A percentile compares a stretch with the other conserved stretches of the same genome.
Conservation (phyloP, 75 land plant genomes). For the Chamaecyparis obtusa region DNA sequence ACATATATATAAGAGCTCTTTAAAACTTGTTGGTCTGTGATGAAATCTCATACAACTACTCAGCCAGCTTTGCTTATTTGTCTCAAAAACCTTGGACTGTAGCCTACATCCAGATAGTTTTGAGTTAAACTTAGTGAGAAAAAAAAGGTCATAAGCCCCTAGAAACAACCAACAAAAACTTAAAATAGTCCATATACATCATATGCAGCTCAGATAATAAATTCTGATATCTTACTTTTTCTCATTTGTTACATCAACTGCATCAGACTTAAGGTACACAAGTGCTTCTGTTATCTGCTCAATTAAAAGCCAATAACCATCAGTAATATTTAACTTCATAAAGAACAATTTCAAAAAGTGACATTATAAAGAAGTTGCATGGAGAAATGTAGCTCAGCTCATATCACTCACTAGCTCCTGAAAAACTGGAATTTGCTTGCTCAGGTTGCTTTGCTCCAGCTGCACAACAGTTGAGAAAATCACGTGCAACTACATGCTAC, state of each 20-base stretch:
- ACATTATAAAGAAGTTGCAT: neutral
- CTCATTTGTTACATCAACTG: constrained; percentile 10
- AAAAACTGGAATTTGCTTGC: constrained; percentile 35
- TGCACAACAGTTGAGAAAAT: constrained; percentile 23
- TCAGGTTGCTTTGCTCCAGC: constrained; percentile 57
- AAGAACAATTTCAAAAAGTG: neutral
- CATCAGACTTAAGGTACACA: constrained; percentile 30
- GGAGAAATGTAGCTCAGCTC: neutral
- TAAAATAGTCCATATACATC: neutral
- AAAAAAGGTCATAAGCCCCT: neutral
- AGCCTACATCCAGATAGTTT: constrained; percentile 17
- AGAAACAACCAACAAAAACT: neutral
- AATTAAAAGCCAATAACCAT: neutral
- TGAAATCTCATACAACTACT: constrained; percentile 55
- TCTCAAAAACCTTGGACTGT: constrained; percentile 16
- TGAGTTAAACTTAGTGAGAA: neutral
- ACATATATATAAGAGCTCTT: constrained; percentile 83
- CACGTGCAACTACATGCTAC: neutral
- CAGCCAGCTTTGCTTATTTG: constrained; percentile 23
- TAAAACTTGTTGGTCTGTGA: constrained; percentile 72
- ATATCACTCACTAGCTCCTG: constrained; percentile 53
- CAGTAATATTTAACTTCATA: neutral
- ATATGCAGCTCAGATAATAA: neutral
- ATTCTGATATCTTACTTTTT: constrained; percentile 30
- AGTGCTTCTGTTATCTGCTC: constrained; percentile 68